Percentiles rank a stretch among this genome's conserved stretches.
Evolutionary conservation across 352 stramenopile genomes (phyloP).

Genomic region (Pythium pectinolyticum): DNA sequence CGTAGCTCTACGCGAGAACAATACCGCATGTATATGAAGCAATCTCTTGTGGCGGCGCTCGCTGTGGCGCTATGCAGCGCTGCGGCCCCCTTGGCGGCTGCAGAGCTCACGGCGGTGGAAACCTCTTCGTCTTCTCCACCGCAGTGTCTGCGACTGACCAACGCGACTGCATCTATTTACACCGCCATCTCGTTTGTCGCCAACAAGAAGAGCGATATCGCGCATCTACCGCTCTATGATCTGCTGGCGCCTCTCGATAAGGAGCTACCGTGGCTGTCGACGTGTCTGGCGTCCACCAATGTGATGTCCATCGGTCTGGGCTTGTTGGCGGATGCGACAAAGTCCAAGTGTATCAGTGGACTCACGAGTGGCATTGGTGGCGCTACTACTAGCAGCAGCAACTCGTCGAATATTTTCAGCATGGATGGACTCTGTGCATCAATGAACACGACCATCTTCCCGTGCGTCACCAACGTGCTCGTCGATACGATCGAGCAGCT

Average conservation of each 20-base stretch:
- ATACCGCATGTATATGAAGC: not conserved
- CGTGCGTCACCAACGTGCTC: slow-evolving; percentile 36
- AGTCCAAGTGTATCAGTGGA: slow-evolving; percentile 30
- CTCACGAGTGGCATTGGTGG: slow-evolving; percentile 14
- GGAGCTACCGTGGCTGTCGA: slow-evolving; percentile 39
- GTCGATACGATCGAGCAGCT: slow-evolving; percentile 30
- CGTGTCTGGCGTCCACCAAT: slow-evolving; percentile 35
- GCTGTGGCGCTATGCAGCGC: not conserved
- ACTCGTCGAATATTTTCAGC: not conserved
- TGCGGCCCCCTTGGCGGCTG: not conserved
- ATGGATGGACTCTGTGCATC: slow-evolving; percentile 31
- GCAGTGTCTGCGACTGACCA: slow-evolving; percentile 25
- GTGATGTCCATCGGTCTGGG: slow-evolving; percentile 29
- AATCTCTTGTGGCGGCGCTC: not conserved
- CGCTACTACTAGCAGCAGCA: not conserved
- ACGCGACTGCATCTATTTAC: slow-evolving; percentile 27
- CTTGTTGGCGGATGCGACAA: slow-evolving; percentile 25
- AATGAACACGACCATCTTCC: slow-evolving; percentile 35
- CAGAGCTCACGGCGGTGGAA: no score
- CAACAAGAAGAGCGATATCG: slow-evolving; percentile 24
- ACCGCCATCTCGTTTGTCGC: slow-evolving; percentile 29
- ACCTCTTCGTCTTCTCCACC: no score
- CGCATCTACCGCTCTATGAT: slow-evolving; percentile 31
- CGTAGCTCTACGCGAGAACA: no score
- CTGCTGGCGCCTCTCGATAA: slow-evolving; percentile 35